Evolutionary conservation across 2,329 filamentous ascomycete genomes (phyloP).

Genomic region (Fusarium sp.): DNA sequence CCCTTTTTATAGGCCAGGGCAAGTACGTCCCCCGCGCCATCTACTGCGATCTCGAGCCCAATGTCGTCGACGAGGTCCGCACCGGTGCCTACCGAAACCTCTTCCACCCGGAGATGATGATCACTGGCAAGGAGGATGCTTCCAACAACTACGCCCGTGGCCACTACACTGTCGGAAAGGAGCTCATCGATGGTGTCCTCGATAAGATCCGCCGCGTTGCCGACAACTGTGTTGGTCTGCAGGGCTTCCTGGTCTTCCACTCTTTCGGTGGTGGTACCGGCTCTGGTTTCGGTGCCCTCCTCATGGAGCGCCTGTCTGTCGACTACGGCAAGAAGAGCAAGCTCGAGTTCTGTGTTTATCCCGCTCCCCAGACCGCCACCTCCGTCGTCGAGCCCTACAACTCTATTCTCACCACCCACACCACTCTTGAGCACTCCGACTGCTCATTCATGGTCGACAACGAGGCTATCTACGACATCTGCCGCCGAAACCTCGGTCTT

Average conservation of each 20-base stretch:
- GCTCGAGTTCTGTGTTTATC: slow-evolving; percentile 99
- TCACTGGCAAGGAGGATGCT: slow-evolving; percentile 99
- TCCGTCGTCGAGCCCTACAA: slow-evolving; percentile 99
- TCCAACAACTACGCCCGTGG: slow-evolving; percentile 99
- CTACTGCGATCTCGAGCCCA: slow-evolving; percentile 99
- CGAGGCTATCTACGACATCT: slow-evolving; percentile 99
- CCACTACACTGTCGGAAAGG: slow-evolving; percentile 99
- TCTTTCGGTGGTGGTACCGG: slow-evolving; percentile 99
- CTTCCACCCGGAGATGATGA: slow-evolving; percentile 99
- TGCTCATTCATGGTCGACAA: slow-evolving; percentile 99
- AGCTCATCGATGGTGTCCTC: slow-evolving; percentile 97
- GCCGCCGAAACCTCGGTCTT: slow-evolving; percentile 96
- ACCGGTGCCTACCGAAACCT: slow-evolving; percentile 96
- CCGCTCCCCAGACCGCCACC: slow-evolving; percentile 95
- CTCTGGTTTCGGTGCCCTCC: slow-evolving; percentile 96
- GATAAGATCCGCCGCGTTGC: slow-evolving; percentile 98
- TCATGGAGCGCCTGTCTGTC: slow-evolving; percentile 98
- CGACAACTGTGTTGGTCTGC: slow-evolving; percentile 97
- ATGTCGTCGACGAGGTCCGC: slow-evolving; percentile 99
- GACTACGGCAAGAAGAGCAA: slow-evolving; percentile 99
- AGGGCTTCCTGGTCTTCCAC: slow-evolving; percentile 99
- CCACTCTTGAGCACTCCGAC: slow-evolving; percentile 98
- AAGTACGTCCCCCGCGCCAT: slow-evolving; percentile 99
- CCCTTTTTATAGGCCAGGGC: slow-evolving; percentile 80
- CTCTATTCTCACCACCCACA: slow-evolving; percentile 99